Evolutionary conservation across 129 eudicot genomes (phyloP), one percentile per base, ranked within the genome.

Genomic region (Flaveria bidentis): DNA sequence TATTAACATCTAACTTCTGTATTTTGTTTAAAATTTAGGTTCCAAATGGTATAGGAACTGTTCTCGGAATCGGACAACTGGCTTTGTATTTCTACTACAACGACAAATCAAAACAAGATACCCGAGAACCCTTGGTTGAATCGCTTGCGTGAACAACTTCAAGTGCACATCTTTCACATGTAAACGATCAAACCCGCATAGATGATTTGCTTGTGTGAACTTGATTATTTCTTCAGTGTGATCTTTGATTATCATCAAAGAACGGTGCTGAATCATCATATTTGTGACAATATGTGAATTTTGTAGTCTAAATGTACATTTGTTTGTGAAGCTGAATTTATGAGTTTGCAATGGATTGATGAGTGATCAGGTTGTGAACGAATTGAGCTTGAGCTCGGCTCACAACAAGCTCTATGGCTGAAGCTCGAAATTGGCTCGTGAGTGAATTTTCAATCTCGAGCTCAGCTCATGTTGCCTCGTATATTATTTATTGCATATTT

Each of bases 41-140:
- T 67, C 97, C 97, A 53, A 92, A 89, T 80, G 96, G 96, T 22
- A 88, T 92, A 61, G 96, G 98, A 66, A 83, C 91, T 1, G 18
- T 90, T 70, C 77, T 92, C 20, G 96, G 89, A 71, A 73, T 83
- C 17, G 84, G 68, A 49, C 98, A 92, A 60, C 69, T 87, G 83
- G 81, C 50, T 17, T 79, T 92, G 83, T 86, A 73, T 71, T 81
- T 75, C 58, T 86, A 86, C 78, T 88, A 86, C 60, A 76, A 81
- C 28, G 85, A 82, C 58, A 42, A 82, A 52, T 64, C 81, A 55
- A 70, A 49, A 71, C 84, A 74, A 55, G 87, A 80, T 51, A 68
- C 57, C 18, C 78, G 63, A 51, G 88, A 86, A 82, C 96, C 97
- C 13, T 77, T 92, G 52, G 78, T 89, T 13, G 93, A 68, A 69